Conservation (phyloP, 1,139 yeast genomes). For the Zygotorulaspora mrakii region DNA sequence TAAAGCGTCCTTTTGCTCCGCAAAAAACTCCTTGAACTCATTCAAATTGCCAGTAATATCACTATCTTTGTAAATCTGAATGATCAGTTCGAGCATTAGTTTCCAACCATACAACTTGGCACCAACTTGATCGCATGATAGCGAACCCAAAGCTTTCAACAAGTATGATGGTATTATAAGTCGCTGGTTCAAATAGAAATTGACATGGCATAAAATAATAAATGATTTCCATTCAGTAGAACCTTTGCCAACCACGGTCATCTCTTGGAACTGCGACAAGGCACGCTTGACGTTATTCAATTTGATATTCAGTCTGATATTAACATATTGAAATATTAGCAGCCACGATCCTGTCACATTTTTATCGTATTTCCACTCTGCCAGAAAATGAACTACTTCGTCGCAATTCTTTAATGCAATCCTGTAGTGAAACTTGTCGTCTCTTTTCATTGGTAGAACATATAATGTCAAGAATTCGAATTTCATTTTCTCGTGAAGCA, state of each 20-base stretch:
- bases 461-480: constrained; percentile 27
- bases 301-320: constrained; percentile 13
- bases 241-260: constrained; percentile 10
- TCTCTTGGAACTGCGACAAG: constrained; percentile 10
- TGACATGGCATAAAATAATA: constrained; percentile 12
- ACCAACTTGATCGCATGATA: constrained; percentile 13
- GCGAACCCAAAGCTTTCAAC: constrained; percentile 6
- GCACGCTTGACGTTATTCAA: constrained; percentile 15
- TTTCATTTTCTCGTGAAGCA: constrained; percentile 22
- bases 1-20: constrained; percentile 20
- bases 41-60: constrained; percentile 29
- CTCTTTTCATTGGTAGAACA: constrained; percentile 22
- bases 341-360: constrained; percentile 16
- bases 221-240: constrained; percentile 12
- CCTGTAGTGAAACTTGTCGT: constrained; percentile 21
- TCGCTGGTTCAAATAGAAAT: constrained; percentile 20
- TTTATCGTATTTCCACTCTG: constrained; percentile 2
- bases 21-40: constrained; percentile 30
- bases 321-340: constrained; percentile 22
- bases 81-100: constrained; percentile 23
- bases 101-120: constrained; percentile 27
- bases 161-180: constrained; percentile 14
- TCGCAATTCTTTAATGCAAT: constrained; percentile 29
- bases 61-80: constrained; percentile 26
- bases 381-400: constrained; percentile 17